Evolutionary conservation across 768 basidiomycete genomes (phyloP), one percentile per base, ranked within the genome.

Genomic region (Mycena capillaripes): DNA sequence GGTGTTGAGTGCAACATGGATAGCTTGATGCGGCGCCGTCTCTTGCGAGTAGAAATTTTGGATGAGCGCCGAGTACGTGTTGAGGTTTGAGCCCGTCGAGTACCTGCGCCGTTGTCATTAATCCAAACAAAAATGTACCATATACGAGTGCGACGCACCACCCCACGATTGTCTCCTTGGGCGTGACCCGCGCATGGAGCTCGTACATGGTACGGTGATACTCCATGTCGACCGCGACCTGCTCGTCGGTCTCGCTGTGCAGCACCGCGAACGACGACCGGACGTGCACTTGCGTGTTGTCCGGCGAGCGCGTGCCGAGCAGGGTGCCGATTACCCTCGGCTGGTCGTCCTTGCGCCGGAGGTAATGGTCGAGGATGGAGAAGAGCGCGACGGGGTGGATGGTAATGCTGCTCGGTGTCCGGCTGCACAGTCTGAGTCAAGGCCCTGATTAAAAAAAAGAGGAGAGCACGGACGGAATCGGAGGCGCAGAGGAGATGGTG

Each of bases 31-130:
- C 3, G 96, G 95, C 0, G 90, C 86, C 7, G 95, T 96, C 82
- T 98, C 96, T 87, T 95, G 92, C 46, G 95, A 91, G 83, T 98
- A 99, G 85, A 98, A 98, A 83, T 97, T 96, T 87, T 98, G 97
- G 79, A 99, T 97, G 76, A 99, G 89, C 14, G 97, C 96, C 30
- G 97, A 97, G 84, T 96, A 97, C 9, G 95, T 95, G 84, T 97
- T 97, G 67, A 98, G 88, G 75, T 91, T 90, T 16, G 95, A 93
- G 69, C 95, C 95, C 1, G 97, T 98, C 27, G 96, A 96, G 83
- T 96, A 97, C 96, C 96, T 96, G 78, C 64, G 50, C 34, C n/a
- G 21, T 17, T 61, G 42, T 30, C 42, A 60, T 60, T 44, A 23
- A 10, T 44, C 40, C 58, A 27, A 46, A 73, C 40, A 36, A 34